Conservation (phyloP, 257 asterid species). For the Agastache rugosa region DNA sequence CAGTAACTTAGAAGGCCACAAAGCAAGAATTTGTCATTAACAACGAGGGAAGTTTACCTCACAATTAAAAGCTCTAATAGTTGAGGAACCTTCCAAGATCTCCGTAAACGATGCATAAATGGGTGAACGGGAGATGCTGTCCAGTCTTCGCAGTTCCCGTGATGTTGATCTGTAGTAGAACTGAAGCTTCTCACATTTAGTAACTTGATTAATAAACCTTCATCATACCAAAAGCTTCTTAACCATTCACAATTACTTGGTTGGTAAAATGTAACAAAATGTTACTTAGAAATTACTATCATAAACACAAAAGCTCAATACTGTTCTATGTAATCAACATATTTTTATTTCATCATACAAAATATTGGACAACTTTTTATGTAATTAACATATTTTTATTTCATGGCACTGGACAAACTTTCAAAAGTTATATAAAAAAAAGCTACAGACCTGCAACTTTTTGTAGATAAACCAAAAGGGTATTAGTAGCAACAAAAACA, state of each 20-base stretch:
- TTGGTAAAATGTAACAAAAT: neutral
- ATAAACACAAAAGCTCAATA: no score
- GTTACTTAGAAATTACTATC: no score
- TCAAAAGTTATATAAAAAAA: slow-evolving; percentile 27
- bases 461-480: slow-evolving; percentile 90
- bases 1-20: neutral
- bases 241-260: neutral
- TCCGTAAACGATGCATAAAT: slow-evolving; percentile 94
- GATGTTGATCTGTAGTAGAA: slow-evolving; percentile 96
- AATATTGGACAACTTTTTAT: no score
- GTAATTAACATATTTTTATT: no score
- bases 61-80: slow-evolving; percentile 83
- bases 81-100: slow-evolving; percentile 90
- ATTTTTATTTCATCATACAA: no score
- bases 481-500: slow-evolving; percentile 71
- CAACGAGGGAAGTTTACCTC: slow-evolving; percentile 52
- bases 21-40: neutral
- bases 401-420: no score
- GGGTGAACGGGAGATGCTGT: slow-evolving; percentile 97
- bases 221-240: neutral
- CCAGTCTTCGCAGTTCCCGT: slow-evolving; percentile 91
- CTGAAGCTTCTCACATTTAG: slow-evolving; percentile 54
- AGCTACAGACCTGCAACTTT: slow-evolving; percentile 69
- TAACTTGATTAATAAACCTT: slow-evolving; percentile 30
- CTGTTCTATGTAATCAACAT: neutral